These are phyloP conservation scores for Phellopilus nigrolimitatus DNA, from an alignment of 1,284 basidiomycete species.

Conservation along the genomic window DNA sequence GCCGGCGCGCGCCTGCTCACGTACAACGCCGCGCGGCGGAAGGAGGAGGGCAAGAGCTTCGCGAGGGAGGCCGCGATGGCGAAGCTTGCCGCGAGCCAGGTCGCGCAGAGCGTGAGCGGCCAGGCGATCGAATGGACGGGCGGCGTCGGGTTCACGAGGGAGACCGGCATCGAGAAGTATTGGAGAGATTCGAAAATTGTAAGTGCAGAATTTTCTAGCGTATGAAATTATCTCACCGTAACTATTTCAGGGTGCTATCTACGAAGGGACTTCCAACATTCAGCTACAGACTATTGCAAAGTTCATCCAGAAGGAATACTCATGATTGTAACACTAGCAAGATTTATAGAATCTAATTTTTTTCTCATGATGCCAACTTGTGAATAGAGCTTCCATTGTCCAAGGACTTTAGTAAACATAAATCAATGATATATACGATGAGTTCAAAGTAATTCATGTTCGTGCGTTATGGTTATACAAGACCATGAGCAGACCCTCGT, in stretches of 20 bases:
- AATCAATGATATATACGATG: neutral
- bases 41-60: slow-evolving; percentile 87
- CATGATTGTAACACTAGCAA: slow-evolving; percentile 35
- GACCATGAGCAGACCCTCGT: slow-evolving; percentile 75
- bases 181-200: slow-evolving; percentile 96
- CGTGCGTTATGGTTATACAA: slow-evolving; percentile 32
- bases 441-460: neutral
- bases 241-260: slow-evolving; percentile 72
- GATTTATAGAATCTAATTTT: too few relatives aligned
- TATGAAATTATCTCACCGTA: slow-evolving; percentile 15
- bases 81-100: slow-evolving; percentile 84
- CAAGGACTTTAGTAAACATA: neutral
- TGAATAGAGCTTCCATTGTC: too few relatives aligned
- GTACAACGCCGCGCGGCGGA: slow-evolving; percentile 93
- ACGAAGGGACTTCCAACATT: slow-evolving; percentile 95
- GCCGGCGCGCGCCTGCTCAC: slow-evolving; percentile 91
- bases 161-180: slow-evolving; percentile 92
- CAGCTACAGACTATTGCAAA: slow-evolving; percentile 96
- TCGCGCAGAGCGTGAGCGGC: slow-evolving; percentile 87
- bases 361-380: too few relatives aligned
- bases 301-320: slow-evolving; percentile 79
- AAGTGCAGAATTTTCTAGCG: slow-evolving; percentile 34
- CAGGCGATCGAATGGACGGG: slow-evolving; percentile 96
- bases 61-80: slow-evolving; percentile 97
- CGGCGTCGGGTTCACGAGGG: slow-evolving; percentile 91